Evolutionary conservation across 208 protist species (phyloP).

Genomic region (Acanthamoeba lugdunensis): DNA sequence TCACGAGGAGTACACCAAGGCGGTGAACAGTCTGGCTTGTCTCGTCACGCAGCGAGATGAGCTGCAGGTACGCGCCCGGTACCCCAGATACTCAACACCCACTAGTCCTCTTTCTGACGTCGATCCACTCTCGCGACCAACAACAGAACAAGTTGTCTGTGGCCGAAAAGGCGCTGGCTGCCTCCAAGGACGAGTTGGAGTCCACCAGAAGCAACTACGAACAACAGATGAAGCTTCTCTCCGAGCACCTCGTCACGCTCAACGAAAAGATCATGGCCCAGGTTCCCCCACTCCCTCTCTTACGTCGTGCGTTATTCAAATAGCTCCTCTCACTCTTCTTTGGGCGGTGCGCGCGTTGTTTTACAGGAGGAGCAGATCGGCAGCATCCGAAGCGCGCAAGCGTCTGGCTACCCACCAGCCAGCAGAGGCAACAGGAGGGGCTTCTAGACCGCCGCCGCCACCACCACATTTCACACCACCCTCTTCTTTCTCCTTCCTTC

Average conservation of each 20-base stretch:
- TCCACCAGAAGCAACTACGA: conserved; percentile 15
- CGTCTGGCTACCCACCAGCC: conserved; percentile 19
- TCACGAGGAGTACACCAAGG: conserved; percentile 56
- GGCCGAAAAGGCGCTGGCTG: conserved; percentile 45
- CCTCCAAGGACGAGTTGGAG: conserved; percentile 61
- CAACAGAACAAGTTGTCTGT: conserved; percentile 7
- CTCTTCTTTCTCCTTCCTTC: background rate
- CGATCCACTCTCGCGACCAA: background rate
- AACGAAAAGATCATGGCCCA: conserved; percentile 69
- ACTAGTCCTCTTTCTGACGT: background rate
- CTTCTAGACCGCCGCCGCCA: background rate
- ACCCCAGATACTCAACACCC: too few species aligned
- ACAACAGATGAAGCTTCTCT: conserved; percentile 42
- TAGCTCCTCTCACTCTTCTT: background rate
- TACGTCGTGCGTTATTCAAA: too few species aligned
- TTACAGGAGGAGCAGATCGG: conserved; percentile 36
- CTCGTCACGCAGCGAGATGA: conserved; percentile 43
- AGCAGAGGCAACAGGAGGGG: background rate
- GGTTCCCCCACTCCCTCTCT: too few species aligned
- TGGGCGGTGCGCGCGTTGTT: background rate
- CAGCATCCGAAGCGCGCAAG: conserved; percentile 13
- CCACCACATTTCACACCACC: too few species aligned
- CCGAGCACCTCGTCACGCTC: conserved; percentile 55
- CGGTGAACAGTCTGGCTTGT: background rate
- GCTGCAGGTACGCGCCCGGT: background rate